Evolutionary conservation across 306 rosid genomes (phyloP).

Genomic region (Rosa multiflora): DNA sequence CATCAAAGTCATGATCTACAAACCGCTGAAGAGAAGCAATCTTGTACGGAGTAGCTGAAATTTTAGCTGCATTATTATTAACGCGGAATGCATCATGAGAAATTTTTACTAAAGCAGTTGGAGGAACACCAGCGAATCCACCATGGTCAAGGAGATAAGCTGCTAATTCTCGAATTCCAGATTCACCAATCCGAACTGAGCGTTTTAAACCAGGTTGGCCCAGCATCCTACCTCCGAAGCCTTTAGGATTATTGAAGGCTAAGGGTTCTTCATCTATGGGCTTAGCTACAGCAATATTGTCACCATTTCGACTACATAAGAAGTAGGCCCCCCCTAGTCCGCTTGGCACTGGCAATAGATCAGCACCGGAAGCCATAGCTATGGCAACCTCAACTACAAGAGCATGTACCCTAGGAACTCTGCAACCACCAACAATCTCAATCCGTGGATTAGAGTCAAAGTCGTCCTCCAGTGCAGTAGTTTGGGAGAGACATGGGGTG

Average conservation of each 20-base stretch:
- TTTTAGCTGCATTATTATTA: conserved; percentile 21
- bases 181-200: conserved; percentile 77
- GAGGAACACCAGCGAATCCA: conserved; percentile 87
- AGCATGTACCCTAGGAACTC: conserved; percentile 52
- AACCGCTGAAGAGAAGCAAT: conserved; percentile 85
- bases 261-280: conserved; percentile 87
- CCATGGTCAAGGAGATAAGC: conserved; percentile 93
- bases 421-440: conserved; percentile 60
- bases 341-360: conserved; percentile 58
- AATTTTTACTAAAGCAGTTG: conserved; percentile 82
- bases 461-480: conserved; percentile 46
- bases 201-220: conserved; percentile 79
- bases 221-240: conserved; percentile 51
- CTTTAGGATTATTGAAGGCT: conserved; percentile 72
- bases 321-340: conserved; percentile 87
- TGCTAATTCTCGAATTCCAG: conserved; percentile 79
- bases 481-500: conserved; percentile 81
- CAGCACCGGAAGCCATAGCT: conserved; percentile 75
- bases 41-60: conserved; percentile 42
- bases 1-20: conserved; percentile 76
- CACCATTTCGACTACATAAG: conserved; percentile 56
- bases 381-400: conserved; percentile 76
- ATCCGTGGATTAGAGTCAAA: conserved; percentile 50
- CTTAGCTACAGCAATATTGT: conserved; percentile 78
- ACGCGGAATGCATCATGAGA: conserved; percentile 59